Evolutionary conservation across 2,329 filamentous ascomycete species (phyloP), one percentile per base, ranked within the genome.

Genomic region (Dactylellina haptotyla): DNA sequence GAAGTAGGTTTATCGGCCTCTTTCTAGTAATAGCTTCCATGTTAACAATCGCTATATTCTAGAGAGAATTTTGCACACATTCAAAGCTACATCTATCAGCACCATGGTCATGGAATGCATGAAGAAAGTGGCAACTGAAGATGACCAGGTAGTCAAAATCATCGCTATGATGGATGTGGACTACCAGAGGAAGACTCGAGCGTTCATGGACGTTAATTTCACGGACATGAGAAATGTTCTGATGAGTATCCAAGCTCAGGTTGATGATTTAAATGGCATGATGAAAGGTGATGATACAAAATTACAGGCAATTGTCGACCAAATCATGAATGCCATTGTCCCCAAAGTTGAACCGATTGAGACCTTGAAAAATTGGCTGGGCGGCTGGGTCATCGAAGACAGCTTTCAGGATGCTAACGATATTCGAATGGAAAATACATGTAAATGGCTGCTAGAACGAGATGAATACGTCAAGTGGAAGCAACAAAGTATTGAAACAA

Each of bases 131-230:
- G 20, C 12, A 9, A 50, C 18, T 5, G 62, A 41, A 28, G 62
- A 65, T 16, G 41, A 50, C 25, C 39, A 57, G 30, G 62, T 65
- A 12, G 39, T 41, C 32, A 65, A 65, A n/a, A 56, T 41, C 37
- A 57, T 65, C 26, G 62, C 28, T 6, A 57, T 65, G 51, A 65
- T 65, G 62, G 62, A 65, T 39, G 57, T 51, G 14, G 62, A 65
- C n/a, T 65, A 65, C 39, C 62, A 57, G 25, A 37, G 62, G 9
- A 65, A 65, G 32, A 65, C 62, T 2, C 23, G 62, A 23, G 39
- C 62, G 10, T 65, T 65, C 30, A 65, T 65, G 62, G 62, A 65
- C 14, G 62, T 65, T n/a, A 65, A 65, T 18, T 65, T 65, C 16
- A 57, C 62, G 9, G 62, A 65, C 23, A 48, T 65, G 50, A 26